Evolutionary conservation across 768 basidiomycete genomes (phyloP).

Genomic region (Rhodotorula kratochvilovae): DNA sequence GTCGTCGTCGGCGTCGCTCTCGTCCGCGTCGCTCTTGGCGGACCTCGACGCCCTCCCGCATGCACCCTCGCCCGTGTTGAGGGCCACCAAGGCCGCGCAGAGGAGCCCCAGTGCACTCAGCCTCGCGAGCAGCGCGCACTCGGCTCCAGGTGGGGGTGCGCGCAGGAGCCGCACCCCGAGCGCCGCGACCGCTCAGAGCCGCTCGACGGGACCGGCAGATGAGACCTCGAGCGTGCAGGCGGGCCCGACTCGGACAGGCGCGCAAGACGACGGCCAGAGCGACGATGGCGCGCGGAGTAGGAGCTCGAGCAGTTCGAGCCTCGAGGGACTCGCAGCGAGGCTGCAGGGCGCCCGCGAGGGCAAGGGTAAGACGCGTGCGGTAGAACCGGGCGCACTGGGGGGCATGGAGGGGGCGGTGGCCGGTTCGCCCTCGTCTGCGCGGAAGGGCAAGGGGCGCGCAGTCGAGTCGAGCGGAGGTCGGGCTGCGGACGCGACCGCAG

Average conservation of each 20-base stretch:
- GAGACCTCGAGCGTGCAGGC: too few relatives aligned
- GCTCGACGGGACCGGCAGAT: too few relatives aligned
- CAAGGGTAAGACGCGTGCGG: neutral
- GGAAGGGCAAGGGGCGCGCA: neutral
- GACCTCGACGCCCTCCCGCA: neutral
- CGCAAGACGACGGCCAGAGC: neutral
- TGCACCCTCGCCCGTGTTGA: neutral
- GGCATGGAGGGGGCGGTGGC: neutral
- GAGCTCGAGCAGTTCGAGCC: constrained; percentile 9
- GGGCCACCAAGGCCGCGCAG: too few relatives aligned
- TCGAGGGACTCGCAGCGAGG: constrained; percentile 19
- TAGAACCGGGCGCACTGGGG: neutral
- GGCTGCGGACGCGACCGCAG: too few relatives aligned
- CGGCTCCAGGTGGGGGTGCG: neutral
- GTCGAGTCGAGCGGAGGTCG: too few relatives aligned
- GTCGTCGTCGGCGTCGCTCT: neutral
- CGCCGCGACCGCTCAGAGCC: too few relatives aligned
- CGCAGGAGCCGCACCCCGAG: too few relatives aligned
- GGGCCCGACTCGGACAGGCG: too few relatives aligned
- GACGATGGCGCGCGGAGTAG: neutral
- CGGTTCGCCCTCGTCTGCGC: too few relatives aligned
- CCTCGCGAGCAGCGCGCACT: neutral
- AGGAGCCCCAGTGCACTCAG: too few relatives aligned
- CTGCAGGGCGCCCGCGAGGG: neutral
- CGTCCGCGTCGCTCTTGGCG: neutral